Evolutionary conservation across 306 rosid species (phyloP).

Genomic region (Aeschynomene evenia): DNA sequence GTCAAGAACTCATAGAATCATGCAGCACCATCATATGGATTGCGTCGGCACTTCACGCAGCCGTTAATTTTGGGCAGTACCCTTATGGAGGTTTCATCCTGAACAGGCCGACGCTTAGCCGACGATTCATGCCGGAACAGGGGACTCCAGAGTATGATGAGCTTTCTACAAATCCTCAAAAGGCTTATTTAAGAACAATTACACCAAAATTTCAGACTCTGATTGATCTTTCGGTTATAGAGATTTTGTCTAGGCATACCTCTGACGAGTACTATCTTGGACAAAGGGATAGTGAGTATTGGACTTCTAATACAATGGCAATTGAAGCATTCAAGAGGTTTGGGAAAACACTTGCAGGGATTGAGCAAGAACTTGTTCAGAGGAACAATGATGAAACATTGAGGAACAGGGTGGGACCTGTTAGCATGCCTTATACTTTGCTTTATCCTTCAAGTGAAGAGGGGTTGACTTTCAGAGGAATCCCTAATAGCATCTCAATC

Average conservation of each 20-base stretch:
- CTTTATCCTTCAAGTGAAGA: constrained; percentile 67
- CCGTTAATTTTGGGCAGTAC: constrained; percentile 67
- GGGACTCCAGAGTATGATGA: constrained; percentile 58
- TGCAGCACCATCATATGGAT: constrained; percentile 60
- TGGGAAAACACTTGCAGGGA: constrained; percentile 23
- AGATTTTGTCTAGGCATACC: constrained; percentile 61
- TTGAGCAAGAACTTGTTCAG: constrained; percentile 28
- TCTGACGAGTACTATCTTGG: constrained; percentile 62
- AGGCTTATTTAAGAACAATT: constrained; percentile 50
- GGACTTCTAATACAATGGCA: constrained; percentile 29
- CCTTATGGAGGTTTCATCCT: constrained; percentile 71
- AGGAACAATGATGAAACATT: constrained; percentile 34
- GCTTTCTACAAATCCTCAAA: constrained; percentile 41
- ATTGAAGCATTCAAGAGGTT: constrained; percentile 35
- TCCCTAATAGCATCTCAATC: constrained; percentile 74
- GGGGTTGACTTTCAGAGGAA: constrained; percentile 69
- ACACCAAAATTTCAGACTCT: constrained; percentile 52
- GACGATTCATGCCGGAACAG: constrained; percentile 54
- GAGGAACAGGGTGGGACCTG: constrained; percentile 62
- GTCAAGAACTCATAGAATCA: constrained; percentile 39
- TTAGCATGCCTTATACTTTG: constrained; percentile 65
- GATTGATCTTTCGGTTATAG: constrained; percentile 53
- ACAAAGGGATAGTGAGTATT: constrained; percentile 36
- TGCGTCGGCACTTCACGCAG: constrained; percentile 72
- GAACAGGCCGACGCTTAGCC: constrained; percentile 62